Evolutionary conservation across 228 moss, liverwort and hornwort species (phyloP), one percentile per base, ranked within the genome.

Genomic region (Sphagnum fallax): DNA sequence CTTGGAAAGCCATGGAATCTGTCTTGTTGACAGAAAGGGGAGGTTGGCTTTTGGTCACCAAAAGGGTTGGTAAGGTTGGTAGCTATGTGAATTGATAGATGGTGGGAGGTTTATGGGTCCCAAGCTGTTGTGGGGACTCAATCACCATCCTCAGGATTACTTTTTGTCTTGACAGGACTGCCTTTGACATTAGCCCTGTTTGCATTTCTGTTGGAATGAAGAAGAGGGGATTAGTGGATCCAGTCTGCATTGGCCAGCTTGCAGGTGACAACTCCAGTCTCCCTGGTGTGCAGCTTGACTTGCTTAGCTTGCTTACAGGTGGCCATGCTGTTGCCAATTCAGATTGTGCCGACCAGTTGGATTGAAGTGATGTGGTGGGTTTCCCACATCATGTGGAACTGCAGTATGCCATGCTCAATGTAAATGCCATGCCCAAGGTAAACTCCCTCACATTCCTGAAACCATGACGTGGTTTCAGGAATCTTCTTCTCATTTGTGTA

Each of bases 331-430:
- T 67, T 0, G 79, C 80, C 57, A 75, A 60, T 67, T 52, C 78
- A 32, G 84, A 78, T 74, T 84, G 81, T 50, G 69, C 50, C 49
- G 62, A 68, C 59, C 53, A 79, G 53, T n/a, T 74, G 32, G 75
- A 52, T 52, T 59, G 68, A 64, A 75, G 63, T 65, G 6, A 4
- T 5, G 14, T 73, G 2, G 71, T 71, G 13, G 52, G 77, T 11
- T 84, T 84, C 53, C 84, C 84, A 6, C 84, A 84, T 59, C 81
- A 80, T 64, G 75, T 81, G 65, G 81, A 78, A 32, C 81, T 80
- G 84, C 70, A 78, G 70, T 84, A 84, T 71, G 77, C 81, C 59
- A 73, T 81, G 50, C 74, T 78, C 13, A 78, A 81, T 5, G 75
- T 2, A 32, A 32, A 32, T 32, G 32, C 32, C 32, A 32, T 2